These are phyloP conservation scores for Dissoconium aciculare DNA, from an alignment of 2,329 filamentous ascomycete species.

Conservation along the genomic window DNA sequence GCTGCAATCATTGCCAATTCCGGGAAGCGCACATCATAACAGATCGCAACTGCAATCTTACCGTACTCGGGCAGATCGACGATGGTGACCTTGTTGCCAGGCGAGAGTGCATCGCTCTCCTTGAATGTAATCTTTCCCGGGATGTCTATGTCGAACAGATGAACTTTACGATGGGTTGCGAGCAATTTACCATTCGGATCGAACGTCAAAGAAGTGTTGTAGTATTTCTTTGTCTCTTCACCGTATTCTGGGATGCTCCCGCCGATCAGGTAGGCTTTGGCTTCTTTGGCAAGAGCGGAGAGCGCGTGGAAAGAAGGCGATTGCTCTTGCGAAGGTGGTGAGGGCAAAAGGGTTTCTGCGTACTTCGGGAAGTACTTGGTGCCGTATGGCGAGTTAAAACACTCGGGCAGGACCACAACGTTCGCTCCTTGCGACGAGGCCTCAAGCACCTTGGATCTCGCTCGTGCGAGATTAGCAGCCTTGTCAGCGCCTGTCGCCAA, in stretches of 20 bases:
- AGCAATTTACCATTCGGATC: constrained; percentile 61
- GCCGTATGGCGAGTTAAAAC: constrained; percentile 97
- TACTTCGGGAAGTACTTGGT: constrained; percentile 81
- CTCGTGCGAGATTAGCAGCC: constrained; percentile 63
- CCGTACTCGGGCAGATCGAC: constrained; percentile 82
- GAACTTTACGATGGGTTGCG: constrained; percentile 82
- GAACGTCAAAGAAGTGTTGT: constrained; percentile 85
- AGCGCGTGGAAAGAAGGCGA: constrained; percentile 79
- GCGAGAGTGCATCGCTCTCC: constrained; percentile 76
- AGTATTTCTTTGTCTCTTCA: constrained; percentile 52
- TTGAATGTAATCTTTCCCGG: constrained; percentile 85
- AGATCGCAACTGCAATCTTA: constrained; percentile 76
- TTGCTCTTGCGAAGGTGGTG: constrained; percentile 52
- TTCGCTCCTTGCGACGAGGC: constrained; percentile 63
- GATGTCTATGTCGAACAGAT: constrained; percentile 96
- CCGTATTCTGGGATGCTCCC: constrained; percentile 83
- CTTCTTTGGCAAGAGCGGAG: constrained; percentile 61
- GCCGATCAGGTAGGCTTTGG: constrained; percentile 67
- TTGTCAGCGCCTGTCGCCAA: constrained; percentile 66
- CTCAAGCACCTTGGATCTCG: constrained; percentile 67
- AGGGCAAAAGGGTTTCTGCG: constrained; percentile 72
- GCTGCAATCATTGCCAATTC: constrained; percentile 84
- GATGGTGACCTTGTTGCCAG: constrained; percentile 73
- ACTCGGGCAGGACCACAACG: constrained; percentile 87
- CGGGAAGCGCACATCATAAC: constrained; percentile 95